Evolutionary conservation across 1,284 basidiomycete species (phyloP), one percentile per base, ranked within the genome.

Genomic region (Entoloma clypeatum): DNA sequence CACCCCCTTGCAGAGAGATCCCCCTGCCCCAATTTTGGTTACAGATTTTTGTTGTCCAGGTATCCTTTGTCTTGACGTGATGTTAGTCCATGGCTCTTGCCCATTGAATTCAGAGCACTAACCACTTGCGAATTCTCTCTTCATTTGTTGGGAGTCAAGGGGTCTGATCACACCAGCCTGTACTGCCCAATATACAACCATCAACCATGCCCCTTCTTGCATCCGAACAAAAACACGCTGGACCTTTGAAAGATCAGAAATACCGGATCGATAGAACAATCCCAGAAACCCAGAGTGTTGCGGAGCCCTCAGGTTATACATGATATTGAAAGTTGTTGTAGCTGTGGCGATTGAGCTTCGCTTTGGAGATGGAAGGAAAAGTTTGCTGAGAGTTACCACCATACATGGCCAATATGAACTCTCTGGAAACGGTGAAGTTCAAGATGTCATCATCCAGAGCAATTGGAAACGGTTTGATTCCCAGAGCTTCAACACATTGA

Each of bases 241-340:
- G 13, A 41, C 31, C 19, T 40, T 35, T 34, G 31, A 5, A 18
- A 17, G n/a, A 14, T 33, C 36, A 34, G 2, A 55, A 46, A 4
- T 17, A 18, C 13, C 7, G 10, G 10, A 29, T 25, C 25, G 41
- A 36, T 65, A 65, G 38, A 61, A 65, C 0, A 71, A 41, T 0
- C 66, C 67, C 0, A 61, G 61, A 0, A 56, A 53, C 0, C 69
- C 68, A 2, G 68, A 59, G 23, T 54, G 40, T 33, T 62, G 59
- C 0, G 66, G 67, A 2, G 58, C 65, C 18, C 61, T 50, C 0
- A 65, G 67, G 34, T 71, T 68, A 34, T 50, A 60, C 2, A 51
- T 36, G 3, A 64, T 50, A 28, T 56, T 63, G 3, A 61, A 68
- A 69, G 31, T 65, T 48, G 1, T 52, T 23, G 18, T 56, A 30